phyloP scores from a whole-genome alignment of 495 filamentous ascomycete species.

The Neurospora cerealis region DNA sequence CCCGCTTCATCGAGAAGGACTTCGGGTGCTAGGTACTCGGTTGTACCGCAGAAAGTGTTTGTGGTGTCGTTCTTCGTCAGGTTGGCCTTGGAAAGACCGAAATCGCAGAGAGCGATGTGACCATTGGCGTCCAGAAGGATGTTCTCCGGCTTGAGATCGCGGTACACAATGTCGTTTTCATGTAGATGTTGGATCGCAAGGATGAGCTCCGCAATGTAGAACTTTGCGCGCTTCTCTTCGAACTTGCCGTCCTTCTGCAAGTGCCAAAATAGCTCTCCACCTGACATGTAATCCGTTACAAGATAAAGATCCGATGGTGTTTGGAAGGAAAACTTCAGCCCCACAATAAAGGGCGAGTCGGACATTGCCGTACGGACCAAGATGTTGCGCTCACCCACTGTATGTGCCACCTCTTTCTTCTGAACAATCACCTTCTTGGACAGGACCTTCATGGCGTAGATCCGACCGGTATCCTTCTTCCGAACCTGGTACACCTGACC shows the following conservation, averaged over 20 bases:
- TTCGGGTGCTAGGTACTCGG: constrained; percentile 93
- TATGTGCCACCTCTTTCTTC: constrained; percentile 98
- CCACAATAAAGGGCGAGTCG: constrained; percentile 95
- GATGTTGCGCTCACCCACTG: constrained; percentile 93
- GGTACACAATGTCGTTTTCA: constrained; percentile 94
- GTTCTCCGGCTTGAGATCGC: constrained; percentile 96
- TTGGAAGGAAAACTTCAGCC: constrained; percentile 97
- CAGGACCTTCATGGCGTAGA: constrained; percentile 98
- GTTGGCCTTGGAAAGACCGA: constrained; percentile 95
- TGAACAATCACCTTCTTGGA: constrained; percentile 99
- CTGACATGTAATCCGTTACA: constrained; percentile 99
- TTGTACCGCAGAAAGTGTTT: constrained; percentile 98
- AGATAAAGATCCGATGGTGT: constrained; percentile 93
- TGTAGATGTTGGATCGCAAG: constrained; percentile 92
- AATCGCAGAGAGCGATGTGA: constrained; percentile 92
- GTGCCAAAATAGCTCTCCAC: constrained; percentile 97
- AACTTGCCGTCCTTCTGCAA: constrained; percentile 96
- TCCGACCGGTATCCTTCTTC: constrained; percentile 90
- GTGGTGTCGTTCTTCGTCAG: constrained; percentile 92
- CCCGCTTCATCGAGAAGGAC: constrained; percentile 91
- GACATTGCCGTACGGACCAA: constrained; percentile 91
- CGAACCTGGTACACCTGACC: constrained; percentile 99
- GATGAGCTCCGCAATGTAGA: constrained; percentile 97
- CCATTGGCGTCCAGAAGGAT: constrained; percentile 88
- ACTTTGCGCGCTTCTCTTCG: constrained; percentile 88